Conservation (phyloP, 2,329 filamentous ascomycete species). For the Penicillium hordei region DNA sequence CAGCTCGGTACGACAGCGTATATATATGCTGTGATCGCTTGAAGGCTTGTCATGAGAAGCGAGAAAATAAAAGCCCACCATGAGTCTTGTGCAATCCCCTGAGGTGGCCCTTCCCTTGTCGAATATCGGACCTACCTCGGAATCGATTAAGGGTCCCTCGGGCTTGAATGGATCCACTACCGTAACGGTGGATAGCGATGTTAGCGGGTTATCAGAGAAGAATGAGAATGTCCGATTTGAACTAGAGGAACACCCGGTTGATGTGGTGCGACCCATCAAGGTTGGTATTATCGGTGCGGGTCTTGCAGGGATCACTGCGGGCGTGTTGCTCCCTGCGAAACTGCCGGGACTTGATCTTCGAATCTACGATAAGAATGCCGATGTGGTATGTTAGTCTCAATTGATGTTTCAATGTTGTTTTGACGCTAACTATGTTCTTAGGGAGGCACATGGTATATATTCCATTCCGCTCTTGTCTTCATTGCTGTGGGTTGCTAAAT, state of each 20-base stretch:
- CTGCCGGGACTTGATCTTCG: conserved; percentile 65
- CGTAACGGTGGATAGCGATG: conserved; percentile 12
- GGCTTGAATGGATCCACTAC: background rate
- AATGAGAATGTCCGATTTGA: conserved; percentile 28
- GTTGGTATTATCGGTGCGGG: conserved; percentile 67
- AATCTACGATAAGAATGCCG: conserved; percentile 67
- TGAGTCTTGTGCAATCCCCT: conserved; percentile 18
- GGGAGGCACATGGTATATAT: conserved; percentile 48
- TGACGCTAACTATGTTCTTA: conserved; percentile 15
- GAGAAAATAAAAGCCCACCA: background rate
- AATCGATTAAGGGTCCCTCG: conserved; percentile 14
- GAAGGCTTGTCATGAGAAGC: background rate
- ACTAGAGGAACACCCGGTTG: conserved; percentile 49
- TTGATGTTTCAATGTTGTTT: no score
- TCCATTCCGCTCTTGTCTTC: background rate
- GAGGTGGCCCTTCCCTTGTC: conserved; percentile 5
- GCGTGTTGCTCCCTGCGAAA: conserved; percentile 65
- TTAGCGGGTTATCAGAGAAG: conserved; percentile 2
- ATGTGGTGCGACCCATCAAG: conserved; percentile 50
- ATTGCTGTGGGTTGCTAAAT: conserved; percentile 8
- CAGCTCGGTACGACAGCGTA: background rate
- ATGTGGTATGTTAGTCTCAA: conserved; percentile 54
- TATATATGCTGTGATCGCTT: background rate
- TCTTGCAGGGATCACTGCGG: conserved; percentile 62
- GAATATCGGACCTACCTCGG: conserved; percentile 5